phyloP scores from a whole-genome alignment of 768 basidiomycete genomes.

The Xerocomellus amylosporus region DNA sequence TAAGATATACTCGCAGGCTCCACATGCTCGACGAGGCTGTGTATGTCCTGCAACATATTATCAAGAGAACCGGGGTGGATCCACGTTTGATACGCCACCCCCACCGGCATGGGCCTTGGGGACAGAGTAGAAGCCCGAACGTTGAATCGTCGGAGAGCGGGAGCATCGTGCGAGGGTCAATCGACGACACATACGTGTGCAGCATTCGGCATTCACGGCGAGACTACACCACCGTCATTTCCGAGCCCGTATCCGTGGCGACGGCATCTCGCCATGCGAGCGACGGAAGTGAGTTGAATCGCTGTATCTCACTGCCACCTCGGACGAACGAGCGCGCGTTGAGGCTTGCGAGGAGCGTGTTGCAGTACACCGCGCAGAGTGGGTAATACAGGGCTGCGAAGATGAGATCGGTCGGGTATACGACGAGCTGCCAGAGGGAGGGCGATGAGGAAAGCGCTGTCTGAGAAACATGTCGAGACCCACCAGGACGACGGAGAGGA shows the following conservation, averaged over 20 bases:
- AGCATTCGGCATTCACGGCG: too few relatives aligned
- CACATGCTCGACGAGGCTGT: background rate
- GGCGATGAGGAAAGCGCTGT: background rate
- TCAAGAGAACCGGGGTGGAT: background rate
- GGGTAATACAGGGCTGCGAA: conserved; percentile 30
- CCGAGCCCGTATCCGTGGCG: background rate
- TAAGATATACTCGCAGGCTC: too few relatives aligned
- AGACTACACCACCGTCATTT: background rate
- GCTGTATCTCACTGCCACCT: background rate
- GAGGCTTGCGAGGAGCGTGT: conserved; percentile 33
- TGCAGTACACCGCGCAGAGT: conserved; percentile 34
- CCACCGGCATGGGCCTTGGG: background rate
- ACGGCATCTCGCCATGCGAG: background rate
- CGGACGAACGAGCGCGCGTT: conserved; percentile 25
- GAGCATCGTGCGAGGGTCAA: background rate
- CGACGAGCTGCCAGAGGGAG: conserved; percentile 14
- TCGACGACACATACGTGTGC: background rate
- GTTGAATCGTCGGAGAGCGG: background rate
- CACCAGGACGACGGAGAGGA: conserved; percentile 21
- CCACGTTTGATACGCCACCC: background rate
- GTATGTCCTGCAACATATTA: background rate
- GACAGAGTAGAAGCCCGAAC: too few relatives aligned
- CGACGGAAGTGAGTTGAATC: background rate
- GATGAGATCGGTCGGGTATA: conserved; percentile 24
- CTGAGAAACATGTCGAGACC: conserved; percentile 2